Percentiles rank a stretch among this genome's conserved stretches.
Conservation (phyloP, 1,139 yeast species). For the Blastobotrys elegans region DNA sequence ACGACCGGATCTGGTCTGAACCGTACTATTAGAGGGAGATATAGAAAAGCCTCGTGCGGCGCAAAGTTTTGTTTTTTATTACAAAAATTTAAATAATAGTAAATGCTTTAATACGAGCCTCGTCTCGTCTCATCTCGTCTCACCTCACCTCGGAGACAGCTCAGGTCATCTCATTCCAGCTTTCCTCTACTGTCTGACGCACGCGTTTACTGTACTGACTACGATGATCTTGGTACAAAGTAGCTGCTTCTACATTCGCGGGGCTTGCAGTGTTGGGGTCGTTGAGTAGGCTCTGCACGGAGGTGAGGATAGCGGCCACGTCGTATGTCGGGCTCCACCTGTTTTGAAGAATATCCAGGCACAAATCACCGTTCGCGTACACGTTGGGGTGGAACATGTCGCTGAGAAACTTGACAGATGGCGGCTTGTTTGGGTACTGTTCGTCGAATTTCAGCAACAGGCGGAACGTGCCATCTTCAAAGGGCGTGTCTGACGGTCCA, state of each 20-base stretch:
- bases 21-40: conserved; percentile 6
- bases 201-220: conserved; percentile 89
- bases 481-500: conserved; percentile 97
- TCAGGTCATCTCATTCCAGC: conserved; percentile 32
- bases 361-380: conserved; percentile 90
- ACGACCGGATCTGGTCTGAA: conserved; percentile 8
- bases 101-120: neutral
- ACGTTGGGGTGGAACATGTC: conserved; percentile 99
- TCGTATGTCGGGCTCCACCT: conserved; percentile 99
- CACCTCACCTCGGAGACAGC: too few relatives aligned
- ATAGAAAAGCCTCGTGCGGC: too few relatives aligned
- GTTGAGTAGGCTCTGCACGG: conserved; percentile 78
- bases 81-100: neutral
- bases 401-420: conserved; percentile 81
- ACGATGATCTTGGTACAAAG: conserved; percentile 88
- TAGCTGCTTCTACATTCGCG: conserved; percentile 98
- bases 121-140: too few relatives aligned
- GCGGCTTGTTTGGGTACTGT: conserved; percentile 97
- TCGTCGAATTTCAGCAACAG: conserved; percentile 86
- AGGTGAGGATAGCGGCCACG: conserved; percentile 92
- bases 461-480: conserved; percentile 96
- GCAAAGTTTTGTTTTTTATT: too few relatives aligned
- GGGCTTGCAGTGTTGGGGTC: conserved; percentile 97
- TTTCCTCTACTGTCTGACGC: conserved; percentile 79
- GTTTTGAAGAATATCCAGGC: conserved; percentile 92